Conservation (phyloP, 78 protist genomes). For the Andalucia godoyi region DNA sequence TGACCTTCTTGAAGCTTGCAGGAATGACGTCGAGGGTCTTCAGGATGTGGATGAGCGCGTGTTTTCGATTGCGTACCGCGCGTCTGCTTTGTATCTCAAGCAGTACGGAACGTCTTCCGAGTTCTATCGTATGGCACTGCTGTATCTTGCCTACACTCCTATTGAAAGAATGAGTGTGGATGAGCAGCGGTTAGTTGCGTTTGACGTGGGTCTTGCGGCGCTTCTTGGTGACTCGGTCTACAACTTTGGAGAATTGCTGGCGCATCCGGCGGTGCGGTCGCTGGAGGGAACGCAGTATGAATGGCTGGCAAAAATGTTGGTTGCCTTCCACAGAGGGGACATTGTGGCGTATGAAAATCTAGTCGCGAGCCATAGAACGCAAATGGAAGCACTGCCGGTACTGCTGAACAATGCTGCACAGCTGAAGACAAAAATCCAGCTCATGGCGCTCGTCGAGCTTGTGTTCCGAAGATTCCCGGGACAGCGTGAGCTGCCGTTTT, state of each 20-base stretch:
- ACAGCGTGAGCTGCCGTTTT: constrained; percentile 38
- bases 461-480: constrained; percentile 47
- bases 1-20: neutral
- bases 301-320: constrained; percentile 48
- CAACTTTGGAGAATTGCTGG: constrained; percentile 66
- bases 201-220: constrained; percentile 66
- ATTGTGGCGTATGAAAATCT: constrained; percentile 28
- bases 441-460: constrained; percentile 50
- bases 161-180: constrained; percentile 27
- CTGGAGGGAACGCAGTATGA: constrained; percentile 28
- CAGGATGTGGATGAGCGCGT: constrained; percentile 21
- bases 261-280: constrained; percentile 46
- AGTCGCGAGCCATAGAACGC: neutral
- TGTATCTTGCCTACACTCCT: constrained; percentile 48
- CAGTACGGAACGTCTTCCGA: constrained; percentile 15
- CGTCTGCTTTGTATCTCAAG: neutral
- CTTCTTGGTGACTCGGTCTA: constrained; percentile 48
- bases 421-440: constrained; percentile 44
- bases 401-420: constrained; percentile 25
- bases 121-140: constrained; percentile 41
- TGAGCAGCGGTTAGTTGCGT: constrained; percentile 31
- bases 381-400: constrained; percentile 15
- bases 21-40: constrained; percentile 7
- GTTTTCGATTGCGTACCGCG: neutral
- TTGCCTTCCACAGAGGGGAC: constrained; percentile 59